phyloP scores from a whole-genome alignment of 345 rosid species.

The Streptanthus diversifolius region DNA sequence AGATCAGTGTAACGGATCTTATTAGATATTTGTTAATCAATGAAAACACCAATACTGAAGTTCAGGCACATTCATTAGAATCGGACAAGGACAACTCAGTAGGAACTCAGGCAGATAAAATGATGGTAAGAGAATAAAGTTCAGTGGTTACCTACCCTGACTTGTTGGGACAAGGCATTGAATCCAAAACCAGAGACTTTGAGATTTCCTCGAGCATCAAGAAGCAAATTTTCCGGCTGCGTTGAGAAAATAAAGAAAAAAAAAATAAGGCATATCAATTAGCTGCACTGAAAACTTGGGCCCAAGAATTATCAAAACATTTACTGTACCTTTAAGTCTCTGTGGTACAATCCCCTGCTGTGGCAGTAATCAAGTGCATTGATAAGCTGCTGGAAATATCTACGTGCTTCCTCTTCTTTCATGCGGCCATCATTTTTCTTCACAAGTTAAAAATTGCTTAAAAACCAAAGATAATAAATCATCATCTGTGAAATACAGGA shows the following conservation, averaged over 20 bases:
- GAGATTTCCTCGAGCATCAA: conserved; percentile 75
- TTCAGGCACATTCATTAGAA: not conserved
- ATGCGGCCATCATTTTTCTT: conserved; percentile 83
- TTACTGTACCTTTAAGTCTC: conserved; percentile 69
- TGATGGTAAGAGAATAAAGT: not conserved
- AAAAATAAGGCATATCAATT: not conserved
- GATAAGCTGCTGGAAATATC: conserved; percentile 92
- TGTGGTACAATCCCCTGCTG: conserved; percentile 80
- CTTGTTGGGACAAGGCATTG: conserved; percentile 75
- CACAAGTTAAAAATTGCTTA: conserved; percentile 31
- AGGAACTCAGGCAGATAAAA: not conserved
- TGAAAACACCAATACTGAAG: conserved; percentile 2
- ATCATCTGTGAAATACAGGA: not conserved
- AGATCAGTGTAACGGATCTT: conserved; percentile 9
- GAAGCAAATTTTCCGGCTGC: conserved; percentile 86
- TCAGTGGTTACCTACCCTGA: conserved; percentile 77
- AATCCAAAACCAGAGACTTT: conserved; percentile 93
- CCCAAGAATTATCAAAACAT: conserved; percentile 2
- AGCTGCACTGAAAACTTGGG: conserved; percentile 10
- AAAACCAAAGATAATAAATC: not conserved
- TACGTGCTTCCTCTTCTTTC: conserved; percentile 89
- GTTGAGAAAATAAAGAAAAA: conserved; percentile 18
- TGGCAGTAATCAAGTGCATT: conserved; percentile 90
- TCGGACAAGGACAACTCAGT: not conserved
- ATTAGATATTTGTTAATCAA: not conserved